Evolutionary conservation across 1,139 yeast genomes (phyloP).

Genomic region (Blastobotrys aristatus): DNA sequence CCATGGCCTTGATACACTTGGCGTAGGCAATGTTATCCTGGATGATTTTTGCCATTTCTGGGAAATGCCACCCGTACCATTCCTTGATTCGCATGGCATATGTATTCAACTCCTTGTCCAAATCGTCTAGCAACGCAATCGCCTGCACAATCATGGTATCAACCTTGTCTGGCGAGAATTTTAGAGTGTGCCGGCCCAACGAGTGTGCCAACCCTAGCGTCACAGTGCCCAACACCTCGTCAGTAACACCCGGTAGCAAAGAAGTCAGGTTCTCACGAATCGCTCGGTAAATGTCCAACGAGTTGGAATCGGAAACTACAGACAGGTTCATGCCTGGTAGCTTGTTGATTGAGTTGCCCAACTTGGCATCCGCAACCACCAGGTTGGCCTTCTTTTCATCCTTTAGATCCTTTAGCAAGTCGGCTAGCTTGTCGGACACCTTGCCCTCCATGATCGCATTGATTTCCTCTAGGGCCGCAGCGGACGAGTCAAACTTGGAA

Average conservation of each 20-base stretch:
- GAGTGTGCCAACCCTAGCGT: slow-evolving; percentile 91
- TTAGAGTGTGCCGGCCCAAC: slow-evolving; percentile 94
- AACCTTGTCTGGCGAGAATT: slow-evolving; percentile 95
- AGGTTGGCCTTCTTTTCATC: slow-evolving; percentile 85
- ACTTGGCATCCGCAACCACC: slow-evolving; percentile 89
- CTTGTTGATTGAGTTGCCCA: slow-evolving; percentile 95
- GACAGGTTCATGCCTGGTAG: slow-evolving; percentile 76
- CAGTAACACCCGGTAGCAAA: slow-evolving; percentile 87
- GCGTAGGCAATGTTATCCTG: slow-evolving; percentile 87
- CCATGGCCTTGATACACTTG: slow-evolving; percentile 80
- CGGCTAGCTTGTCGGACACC: slow-evolving; percentile 79
- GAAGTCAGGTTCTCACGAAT: slow-evolving; percentile 92
- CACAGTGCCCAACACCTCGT: slow-evolving; percentile 83
- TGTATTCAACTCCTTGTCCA: slow-evolving; percentile 95
- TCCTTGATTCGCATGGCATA: slow-evolving; percentile 96
- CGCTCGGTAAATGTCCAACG: slow-evolving; percentile 91
- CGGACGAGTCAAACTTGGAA: slow-evolving; percentile 90
- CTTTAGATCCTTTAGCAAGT: slow-evolving; percentile 72
- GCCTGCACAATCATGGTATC: slow-evolving; percentile 99
- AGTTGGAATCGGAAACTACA: slow-evolving; percentile 91
- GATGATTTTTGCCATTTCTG: slow-evolving; percentile 96
- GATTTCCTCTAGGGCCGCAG: slow-evolving; percentile 94
- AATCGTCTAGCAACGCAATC: slow-evolving; percentile 90
- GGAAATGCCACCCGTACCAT: slow-evolving; percentile 99
- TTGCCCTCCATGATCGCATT: slow-evolving; percentile 89